phyloP scores from a whole-genome alignment of 371 early-diverging fungal genomes.

The Syncephalastrum racemosum region DNA sequence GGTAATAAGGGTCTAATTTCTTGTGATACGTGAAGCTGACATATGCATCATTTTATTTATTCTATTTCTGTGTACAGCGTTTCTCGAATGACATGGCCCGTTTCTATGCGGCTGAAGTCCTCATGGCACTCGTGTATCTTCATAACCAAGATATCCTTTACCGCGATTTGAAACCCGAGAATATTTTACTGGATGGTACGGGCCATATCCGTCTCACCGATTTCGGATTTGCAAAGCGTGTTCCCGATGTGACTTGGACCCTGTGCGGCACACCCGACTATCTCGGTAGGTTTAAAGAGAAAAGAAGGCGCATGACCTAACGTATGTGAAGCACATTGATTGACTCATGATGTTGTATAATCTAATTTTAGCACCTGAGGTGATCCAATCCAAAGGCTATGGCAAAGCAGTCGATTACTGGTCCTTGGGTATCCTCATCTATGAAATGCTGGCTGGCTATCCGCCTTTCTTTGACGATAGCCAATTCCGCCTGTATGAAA shows the following conservation, averaged over 20 bases:
- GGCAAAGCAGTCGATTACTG: slow-evolving; percentile 97
- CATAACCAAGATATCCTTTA: slow-evolving; percentile 93
- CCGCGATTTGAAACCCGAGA: slow-evolving; percentile 96
- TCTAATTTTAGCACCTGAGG: slow-evolving; percentile 80
- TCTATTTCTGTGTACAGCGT: slow-evolving; percentile 41
- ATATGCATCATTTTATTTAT: too few species aligned
- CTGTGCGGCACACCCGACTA: slow-evolving; percentile 98
- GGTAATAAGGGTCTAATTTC: slow-evolving; percentile 6
- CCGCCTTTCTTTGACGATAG: slow-evolving; percentile 96
- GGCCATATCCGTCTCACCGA: slow-evolving; percentile 99
- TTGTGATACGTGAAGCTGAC: too few species aligned
- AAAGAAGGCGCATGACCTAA: too few species aligned
- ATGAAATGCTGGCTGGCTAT: slow-evolving; percentile 83
- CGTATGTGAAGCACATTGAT: neutral
- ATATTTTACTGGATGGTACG: slow-evolving; percentile 82
- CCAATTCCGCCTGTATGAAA: slow-evolving; percentile 85
- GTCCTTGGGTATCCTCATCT: slow-evolving; percentile 96
- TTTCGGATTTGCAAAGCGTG: slow-evolving; percentile 96
- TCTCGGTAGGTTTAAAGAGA: slow-evolving; percentile 31
- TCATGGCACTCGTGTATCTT: slow-evolving; percentile 86
- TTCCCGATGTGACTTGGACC: slow-evolving; percentile 71
- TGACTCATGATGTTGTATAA: neutral
- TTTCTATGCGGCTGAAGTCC: slow-evolving; percentile 90
- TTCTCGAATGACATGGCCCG: slow-evolving; percentile 85
- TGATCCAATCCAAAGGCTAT: slow-evolving; percentile 94